Conservation (phyloP, 2,329 filamentous ascomycete genomes). For the Apiospora koreana region DNA sequence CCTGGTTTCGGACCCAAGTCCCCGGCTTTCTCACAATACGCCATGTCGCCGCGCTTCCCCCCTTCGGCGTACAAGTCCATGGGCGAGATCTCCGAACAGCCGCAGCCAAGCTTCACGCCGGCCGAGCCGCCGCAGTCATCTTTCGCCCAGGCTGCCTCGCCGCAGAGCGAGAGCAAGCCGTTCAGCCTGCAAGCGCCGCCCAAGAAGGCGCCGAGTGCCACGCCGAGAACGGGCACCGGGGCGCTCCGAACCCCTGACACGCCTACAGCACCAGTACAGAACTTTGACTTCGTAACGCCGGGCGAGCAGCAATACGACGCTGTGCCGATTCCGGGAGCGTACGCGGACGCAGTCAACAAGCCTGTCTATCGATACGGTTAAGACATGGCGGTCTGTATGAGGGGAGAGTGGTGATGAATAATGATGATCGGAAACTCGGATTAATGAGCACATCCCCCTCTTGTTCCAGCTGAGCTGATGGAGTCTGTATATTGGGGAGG, state of each 20-base stretch:
- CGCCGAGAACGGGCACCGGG: slow-evolving; percentile 66
- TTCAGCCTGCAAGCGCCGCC: slow-evolving; percentile 90
- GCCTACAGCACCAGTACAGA: slow-evolving; percentile 37
- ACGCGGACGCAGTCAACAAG: slow-evolving; percentile 47
- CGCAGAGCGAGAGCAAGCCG: slow-evolving; percentile 45
- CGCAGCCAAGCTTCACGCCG: slow-evolving; percentile 51
- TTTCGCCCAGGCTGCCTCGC: slow-evolving; percentile 46
- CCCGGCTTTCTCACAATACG: slow-evolving; percentile 54
- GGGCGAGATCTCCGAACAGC: slow-evolving; percentile 42
- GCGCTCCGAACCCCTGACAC: slow-evolving; percentile 57
- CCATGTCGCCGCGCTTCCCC: slow-evolving; percentile 63
- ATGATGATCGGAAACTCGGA: slow-evolving; percentile 18
- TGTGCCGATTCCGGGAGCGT: slow-evolving; percentile 88
- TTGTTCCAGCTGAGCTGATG: slow-evolving; percentile 26
- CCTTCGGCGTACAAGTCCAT: slow-evolving; percentile 56
- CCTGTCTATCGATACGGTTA: background rate
- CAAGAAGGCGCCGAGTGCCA: slow-evolving; percentile 73
- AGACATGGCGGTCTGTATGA: background rate
- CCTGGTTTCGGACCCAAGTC: slow-evolving; percentile 80
- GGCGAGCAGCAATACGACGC: slow-evolving; percentile 83
- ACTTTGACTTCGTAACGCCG: slow-evolving; percentile 58
- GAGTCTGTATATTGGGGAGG: slow-evolving; percentile 7
- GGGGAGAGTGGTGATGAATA: slow-evolving; percentile 14
- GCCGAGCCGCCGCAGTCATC: slow-evolving; percentile 65
- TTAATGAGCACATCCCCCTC: slow-evolving; percentile 15